phyloP scores from a whole-genome alignment of 176 grass and related monocot species.

The Rhynchospora pubera region DNA sequence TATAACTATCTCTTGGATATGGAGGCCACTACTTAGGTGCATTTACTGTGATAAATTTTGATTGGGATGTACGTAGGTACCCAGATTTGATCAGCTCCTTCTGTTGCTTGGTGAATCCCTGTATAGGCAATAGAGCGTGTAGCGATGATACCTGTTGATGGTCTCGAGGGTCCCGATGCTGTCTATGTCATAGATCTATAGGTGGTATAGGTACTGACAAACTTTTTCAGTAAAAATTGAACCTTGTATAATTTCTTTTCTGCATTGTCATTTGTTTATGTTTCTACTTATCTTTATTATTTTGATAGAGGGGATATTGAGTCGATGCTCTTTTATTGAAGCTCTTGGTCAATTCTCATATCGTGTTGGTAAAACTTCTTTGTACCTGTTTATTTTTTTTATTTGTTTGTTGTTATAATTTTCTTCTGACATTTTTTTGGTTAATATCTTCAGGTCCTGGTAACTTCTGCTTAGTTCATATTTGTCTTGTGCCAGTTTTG shows the following conservation, averaged over 20 bases:
- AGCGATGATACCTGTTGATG: conserved; percentile 78
- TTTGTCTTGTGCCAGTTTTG: too few relatives aligned
- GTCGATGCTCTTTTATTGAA: conserved; percentile 99
- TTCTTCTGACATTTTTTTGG: too few relatives aligned
- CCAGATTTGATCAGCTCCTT: too few relatives aligned
- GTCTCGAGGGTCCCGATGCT: conserved; percentile 69
- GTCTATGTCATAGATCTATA: conserved; percentile 95
- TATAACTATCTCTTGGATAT: background rate
- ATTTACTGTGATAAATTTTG: conserved; percentile 1
- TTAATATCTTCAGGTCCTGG: too few relatives aligned
- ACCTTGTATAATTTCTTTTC: too few relatives aligned
- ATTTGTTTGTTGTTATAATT: too few relatives aligned
- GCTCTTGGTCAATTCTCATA: conserved; percentile 94
- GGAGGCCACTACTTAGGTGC: background rate
- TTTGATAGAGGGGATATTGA: conserved; percentile 96
- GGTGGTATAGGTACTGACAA: too few relatives aligned
- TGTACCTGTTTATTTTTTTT: background rate
- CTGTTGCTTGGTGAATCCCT: too few relatives aligned
- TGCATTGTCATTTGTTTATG: too few relatives aligned
- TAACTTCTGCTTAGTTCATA: too few relatives aligned
- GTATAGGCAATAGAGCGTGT: conserved; percentile 93
- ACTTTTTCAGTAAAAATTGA: too few relatives aligned
- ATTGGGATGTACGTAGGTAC: conserved; percentile 40
- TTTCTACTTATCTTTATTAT: conserved; percentile 32
- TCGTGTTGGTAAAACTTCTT: conserved; percentile 60